phyloP scores from a whole-genome alignment of 2,329 filamentous ascomycete genomes.

The Ophiostoma montium region DNA sequence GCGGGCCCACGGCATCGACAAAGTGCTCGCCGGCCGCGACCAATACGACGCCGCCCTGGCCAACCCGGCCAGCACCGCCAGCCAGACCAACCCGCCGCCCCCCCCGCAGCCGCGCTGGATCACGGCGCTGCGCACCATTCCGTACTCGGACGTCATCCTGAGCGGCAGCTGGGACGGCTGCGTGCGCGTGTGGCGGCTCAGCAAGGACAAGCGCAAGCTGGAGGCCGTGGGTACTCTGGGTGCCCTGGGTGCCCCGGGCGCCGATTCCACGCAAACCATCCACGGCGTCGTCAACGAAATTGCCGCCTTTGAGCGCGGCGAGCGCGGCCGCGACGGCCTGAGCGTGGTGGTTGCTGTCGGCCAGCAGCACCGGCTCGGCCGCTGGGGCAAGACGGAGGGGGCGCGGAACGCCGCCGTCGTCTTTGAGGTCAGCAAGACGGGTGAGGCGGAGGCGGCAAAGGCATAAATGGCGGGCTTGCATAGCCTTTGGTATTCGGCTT shows the following conservation, averaged over 20 bases:
- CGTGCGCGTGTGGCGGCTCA: slow-evolving; percentile 73
- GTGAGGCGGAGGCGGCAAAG: neutral
- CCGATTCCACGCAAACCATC: slow-evolving; percentile 10
- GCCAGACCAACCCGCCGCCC: slow-evolving; percentile 53
- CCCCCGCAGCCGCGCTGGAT: slow-evolving; percentile 69
- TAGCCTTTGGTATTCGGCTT: slow-evolving; percentile 1
- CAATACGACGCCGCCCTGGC: slow-evolving; percentile 17
- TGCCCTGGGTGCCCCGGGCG: neutral
- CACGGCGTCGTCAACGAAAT: slow-evolving; percentile 76
- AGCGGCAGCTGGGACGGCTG: slow-evolving; percentile 91
- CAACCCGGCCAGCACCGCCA: slow-evolving; percentile 56
- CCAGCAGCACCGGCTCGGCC: slow-evolving; percentile 71
- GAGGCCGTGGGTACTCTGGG: slow-evolving; percentile 56
- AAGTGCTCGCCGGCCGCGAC: slow-evolving; percentile 49
- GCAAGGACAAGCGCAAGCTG: slow-evolving; percentile 67
- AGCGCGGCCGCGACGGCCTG: slow-evolving; percentile 59
- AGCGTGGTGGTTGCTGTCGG: slow-evolving; percentile 78
- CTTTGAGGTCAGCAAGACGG: slow-evolving; percentile 49
- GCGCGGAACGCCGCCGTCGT: slow-evolving; percentile 76
- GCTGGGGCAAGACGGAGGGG: slow-evolving; percentile 53
- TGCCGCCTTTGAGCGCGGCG: slow-evolving; percentile 71
- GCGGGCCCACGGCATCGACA: slow-evolving; percentile 74
- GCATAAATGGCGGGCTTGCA: slow-evolving; percentile 1
- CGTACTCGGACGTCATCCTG: slow-evolving; percentile 80
- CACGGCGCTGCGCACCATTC: slow-evolving; percentile 73